Base-by-base conservation (phyloP, 2,329 filamentous ascomycete genomes). In the Alternaria hordeiaustralica region DNA sequence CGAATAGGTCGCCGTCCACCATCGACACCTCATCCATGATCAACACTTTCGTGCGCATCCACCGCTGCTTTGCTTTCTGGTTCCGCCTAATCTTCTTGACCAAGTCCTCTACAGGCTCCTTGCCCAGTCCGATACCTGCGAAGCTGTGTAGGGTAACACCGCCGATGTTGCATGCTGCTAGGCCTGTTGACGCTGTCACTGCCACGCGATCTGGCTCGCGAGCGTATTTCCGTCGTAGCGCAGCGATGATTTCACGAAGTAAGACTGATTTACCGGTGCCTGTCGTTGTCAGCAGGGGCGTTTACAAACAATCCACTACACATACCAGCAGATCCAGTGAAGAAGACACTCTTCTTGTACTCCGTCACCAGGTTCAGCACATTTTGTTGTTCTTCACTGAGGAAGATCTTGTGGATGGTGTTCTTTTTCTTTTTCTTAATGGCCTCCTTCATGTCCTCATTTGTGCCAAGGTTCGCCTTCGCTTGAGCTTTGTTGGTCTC, bases 21-120 rank as follows among this genome's bases (percentile, higher is more conserved):
- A 99, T 99, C 12, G 96, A 98, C 4, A 99, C 90, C 78, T 99
- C 96, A 80, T 99, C 96, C 72, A 99, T 88, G 70, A 99, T 87
- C 23, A 99, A 86, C 12, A 93, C 89, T 75, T 94, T 97, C 0
- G 94, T 97, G 60, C 89, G 88, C 68, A 96, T 82, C 96, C 96
- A 99, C 44, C 95, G 88, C 67, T 89, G 91, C 77, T 92, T 95
- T 21, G 94, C 93, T 78, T 97, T 98, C 18, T 87, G 86, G 70
- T 98, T 97, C 62, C 89, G 88, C 71, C 92, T 91, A 71, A 99
- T 93, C 85, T 97, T 99, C 79, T 92, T 96, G 55, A 97, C 88
- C 23, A 99, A 85, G 30, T 91, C 88, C 15, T 89, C 87, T 4
- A 90, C 91, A 43, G 92, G 87, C 72, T 98, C 96, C 79, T 98